Evolutionary conservation across 2,329 filamentous ascomycete genomes (phyloP), one percentile per base, ranked within the genome.

Genomic region (Colletotrichum trifolii): DNA sequence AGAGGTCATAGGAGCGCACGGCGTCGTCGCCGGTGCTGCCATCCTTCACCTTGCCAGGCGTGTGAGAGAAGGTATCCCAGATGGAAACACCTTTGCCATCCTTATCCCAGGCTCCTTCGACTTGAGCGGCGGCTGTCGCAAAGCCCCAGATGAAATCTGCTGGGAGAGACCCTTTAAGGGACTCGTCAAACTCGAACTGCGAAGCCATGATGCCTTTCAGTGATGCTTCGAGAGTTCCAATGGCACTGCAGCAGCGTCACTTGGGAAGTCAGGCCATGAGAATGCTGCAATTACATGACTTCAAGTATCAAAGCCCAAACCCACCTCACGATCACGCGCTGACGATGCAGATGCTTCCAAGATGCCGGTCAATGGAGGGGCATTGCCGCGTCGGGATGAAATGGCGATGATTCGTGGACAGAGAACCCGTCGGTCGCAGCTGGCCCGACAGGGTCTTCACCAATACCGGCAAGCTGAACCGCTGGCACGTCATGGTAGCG

Each of bases 21-120:
- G 78, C 74, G 42, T 80, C 77, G n/a, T 79, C 76, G 6, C 74
- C 74, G 8, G 75, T 78, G 66, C 77, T 79, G 9, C 71, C 71
- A 45, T 81, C 78, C 39, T 77, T 76, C 17, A 80, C 75, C 36
- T 76, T 78, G 36, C 75, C 77, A 0, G 74, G 73, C 0, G 75
- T 77, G 52, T 79, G 79, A 15, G 73, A 73, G 48, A 80, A 79
- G 0, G 67, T 76, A 49, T 81, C 79, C 79, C 78, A 81, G 50
- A 79, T 78, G 1, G 78, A 79, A 6, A 71, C 64, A 3, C 79
- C 79, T 68, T 78, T 81, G 11, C 79, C 79, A 45, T 80, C 78
- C 46, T 72, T 71, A 60, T 80, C 66, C 78, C 77, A 80, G 0
- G 78, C 78, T 8, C 79, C 79, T 70, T 81, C 79, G 3, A 80